A percentile compares a stretch with the other conserved stretches of the same genome.
These are phyloP conservation scores for Penicillium sp. DNA, from an alignment of 2,329 filamentous ascomycete species.

Conservation along the genomic window DNA sequence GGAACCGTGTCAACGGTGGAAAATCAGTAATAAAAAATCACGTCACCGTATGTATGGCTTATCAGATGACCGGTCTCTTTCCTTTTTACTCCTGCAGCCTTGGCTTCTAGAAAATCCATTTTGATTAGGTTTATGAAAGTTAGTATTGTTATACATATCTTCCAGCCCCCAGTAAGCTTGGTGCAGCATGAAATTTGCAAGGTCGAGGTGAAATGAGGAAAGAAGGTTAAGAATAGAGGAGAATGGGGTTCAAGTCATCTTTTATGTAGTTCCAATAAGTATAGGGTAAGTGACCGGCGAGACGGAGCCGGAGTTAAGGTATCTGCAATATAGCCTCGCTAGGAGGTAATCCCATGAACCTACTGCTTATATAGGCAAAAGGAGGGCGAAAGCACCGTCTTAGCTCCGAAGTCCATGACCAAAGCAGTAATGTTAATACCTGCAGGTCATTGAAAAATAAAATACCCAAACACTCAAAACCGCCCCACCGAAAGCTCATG, in stretches of 20 bases:
- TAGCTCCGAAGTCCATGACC: not conserved
- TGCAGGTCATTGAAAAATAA: conserved; percentile 20
- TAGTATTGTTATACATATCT: conserved; percentile 1
- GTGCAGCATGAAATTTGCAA: not conserved
- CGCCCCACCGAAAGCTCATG: conserved; percentile 26
- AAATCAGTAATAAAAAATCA: not conserved
- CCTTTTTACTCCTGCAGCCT: not conserved
- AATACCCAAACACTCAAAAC: conserved; percentile 5
- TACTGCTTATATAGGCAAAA: not conserved
- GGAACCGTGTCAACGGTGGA: not conserved
- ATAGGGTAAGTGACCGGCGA: not conserved
- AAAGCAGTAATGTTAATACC: conserved; percentile 6
- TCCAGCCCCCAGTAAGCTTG: not conserved
- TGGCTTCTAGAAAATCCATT: not conserved
- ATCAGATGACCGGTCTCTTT: conserved; percentile 16
- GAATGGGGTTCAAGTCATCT: not conserved
- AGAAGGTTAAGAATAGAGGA: not conserved
- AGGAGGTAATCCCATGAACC: not conserved
- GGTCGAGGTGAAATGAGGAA: not conserved
- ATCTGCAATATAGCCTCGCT: not conserved
- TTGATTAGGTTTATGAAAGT: not conserved
- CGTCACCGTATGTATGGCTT: conserved; percentile 6
- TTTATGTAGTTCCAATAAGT: not conserved
- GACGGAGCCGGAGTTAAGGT: not conserved
- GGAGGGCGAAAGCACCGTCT: not conserved